phyloP scores from a whole-genome alignment of 2,329 filamentous ascomycete species.

The Verruconis gallopava region DNA sequence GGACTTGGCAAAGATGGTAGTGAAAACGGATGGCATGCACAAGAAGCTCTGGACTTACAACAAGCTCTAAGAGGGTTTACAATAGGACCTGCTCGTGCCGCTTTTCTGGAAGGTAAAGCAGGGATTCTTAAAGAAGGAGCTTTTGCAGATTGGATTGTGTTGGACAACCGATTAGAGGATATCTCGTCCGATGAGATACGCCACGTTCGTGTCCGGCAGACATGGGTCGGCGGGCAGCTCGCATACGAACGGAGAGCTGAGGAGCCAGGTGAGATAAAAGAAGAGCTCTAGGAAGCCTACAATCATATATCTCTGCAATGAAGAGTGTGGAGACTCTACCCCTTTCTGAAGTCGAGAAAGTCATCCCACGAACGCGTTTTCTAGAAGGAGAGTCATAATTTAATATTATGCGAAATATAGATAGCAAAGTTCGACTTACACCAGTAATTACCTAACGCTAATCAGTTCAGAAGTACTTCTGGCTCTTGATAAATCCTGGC shows the following conservation, averaged over 20 bases:
- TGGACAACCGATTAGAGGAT: slow-evolving; percentile 43
- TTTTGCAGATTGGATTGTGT: slow-evolving; percentile 59
- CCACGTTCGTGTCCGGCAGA: slow-evolving; percentile 46
- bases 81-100: slow-evolving; percentile 43
- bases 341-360: too few species aligned
- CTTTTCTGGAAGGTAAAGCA: slow-evolving; percentile 45
- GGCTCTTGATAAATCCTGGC: too few species aligned
- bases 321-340: too few species aligned
- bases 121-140: slow-evolving; percentile 48
- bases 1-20: slow-evolving; percentile 31
- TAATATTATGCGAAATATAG: too few species aligned
- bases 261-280: background rate
- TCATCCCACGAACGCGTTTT: too few species aligned
- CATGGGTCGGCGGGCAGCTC: slow-evolving; percentile 49
- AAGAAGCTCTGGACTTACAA: slow-evolving; percentile 45
- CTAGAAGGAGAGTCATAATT: too few species aligned
- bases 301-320: too few species aligned
- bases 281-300: background rate
- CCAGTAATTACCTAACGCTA: too few species aligned
- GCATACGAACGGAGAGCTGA: slow-evolving; percentile 18
- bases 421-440: too few species aligned
- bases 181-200: slow-evolving; percentile 41
- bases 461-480: too few species aligned
- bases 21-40: slow-evolving; percentile 42
- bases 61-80: slow-evolving; percentile 53